phyloP scores from a whole-genome alignment of 2,329 filamentous ascomycete genomes.

The Xylariomycetidae sp. region DNA sequence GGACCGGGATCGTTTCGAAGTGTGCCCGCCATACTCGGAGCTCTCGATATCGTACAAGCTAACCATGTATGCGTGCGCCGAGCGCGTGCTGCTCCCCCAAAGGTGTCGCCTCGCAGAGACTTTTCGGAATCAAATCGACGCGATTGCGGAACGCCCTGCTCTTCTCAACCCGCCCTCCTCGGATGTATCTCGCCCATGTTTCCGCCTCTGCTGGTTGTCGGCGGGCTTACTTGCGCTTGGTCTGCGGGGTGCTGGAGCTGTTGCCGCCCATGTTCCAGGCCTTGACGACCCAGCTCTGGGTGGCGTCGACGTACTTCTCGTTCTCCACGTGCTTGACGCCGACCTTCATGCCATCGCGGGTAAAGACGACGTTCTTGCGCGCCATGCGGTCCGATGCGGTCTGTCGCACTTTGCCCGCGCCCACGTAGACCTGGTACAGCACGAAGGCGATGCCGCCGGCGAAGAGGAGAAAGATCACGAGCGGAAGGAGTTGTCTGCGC shows the following conservation, averaged over 20 bases:
- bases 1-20: too few species aligned
- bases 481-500: constrained; percentile 55
- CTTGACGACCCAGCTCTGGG: constrained; percentile 63
- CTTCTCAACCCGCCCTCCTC: background rate
- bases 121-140: too few species aligned
- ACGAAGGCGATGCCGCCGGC: constrained; percentile 56
- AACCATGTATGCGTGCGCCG: too few species aligned
- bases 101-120: too few species aligned
- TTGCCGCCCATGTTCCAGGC: constrained; percentile 51
- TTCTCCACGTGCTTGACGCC: constrained; percentile 61
- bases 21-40: too few species aligned
- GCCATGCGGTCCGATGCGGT: constrained; percentile 65
- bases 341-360: constrained; percentile 67
- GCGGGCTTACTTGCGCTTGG: constrained; percentile 22
- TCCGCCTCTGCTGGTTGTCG: too few species aligned
- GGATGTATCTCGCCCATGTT: background rate
- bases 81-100: too few species aligned
- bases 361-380: constrained; percentile 69
- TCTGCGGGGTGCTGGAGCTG: constrained; percentile 15
- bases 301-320: constrained; percentile 68
- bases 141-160: too few species aligned
- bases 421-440: constrained; percentile 67
- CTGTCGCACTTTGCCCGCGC: constrained; percentile 58
- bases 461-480: constrained; percentile 57
- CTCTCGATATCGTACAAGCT: too few species aligned